Conservation (phyloP, 1,284 basidiomycete genomes). For the Irpex lacteus region DNA sequence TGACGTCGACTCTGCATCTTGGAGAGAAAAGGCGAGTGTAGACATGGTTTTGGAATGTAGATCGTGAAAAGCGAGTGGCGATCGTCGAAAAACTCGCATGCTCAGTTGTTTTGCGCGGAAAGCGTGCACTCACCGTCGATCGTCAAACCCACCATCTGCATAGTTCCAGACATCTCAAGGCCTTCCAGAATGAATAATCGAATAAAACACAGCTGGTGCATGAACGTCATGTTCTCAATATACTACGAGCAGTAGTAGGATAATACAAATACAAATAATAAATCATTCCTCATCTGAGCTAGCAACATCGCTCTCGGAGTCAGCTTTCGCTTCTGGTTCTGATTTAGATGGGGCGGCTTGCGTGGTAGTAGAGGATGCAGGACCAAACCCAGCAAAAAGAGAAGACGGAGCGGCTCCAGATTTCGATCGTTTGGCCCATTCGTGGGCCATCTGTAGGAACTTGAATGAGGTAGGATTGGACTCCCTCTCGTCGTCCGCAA, state of each 20-base stretch:
- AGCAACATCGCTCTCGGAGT: slow-evolving; percentile 31
- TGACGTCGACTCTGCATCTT: background rate
- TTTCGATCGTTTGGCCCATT: slow-evolving; percentile 59
- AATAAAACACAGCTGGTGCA: too few species aligned
- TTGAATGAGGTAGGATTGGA: slow-evolving; percentile 91
- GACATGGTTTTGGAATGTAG: slow-evolving; percentile 4
- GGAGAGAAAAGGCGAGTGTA: slow-evolving; percentile 4
- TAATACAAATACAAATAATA: slow-evolving; percentile 5
- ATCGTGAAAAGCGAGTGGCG: background rate
- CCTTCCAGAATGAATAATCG: too few species aligned
- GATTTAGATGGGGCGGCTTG: background rate
- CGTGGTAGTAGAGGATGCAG: background rate
- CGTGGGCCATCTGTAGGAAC: slow-evolving; percentile 90
- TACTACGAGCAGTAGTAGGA: slow-evolving; percentile 2
- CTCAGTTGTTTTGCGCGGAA: background rate
- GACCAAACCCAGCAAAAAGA: slow-evolving; percentile 18
- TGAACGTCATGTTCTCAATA: background rate
- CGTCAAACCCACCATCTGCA: background rate
- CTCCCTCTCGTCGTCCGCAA: slow-evolving; percentile 92
- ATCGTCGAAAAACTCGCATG: background rate
- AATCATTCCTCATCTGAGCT: slow-evolving; percentile 24
- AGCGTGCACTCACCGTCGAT: background rate
- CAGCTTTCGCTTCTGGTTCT: slow-evolving; percentile 18
- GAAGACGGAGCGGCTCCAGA: slow-evolving; percentile 17
- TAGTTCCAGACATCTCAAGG: too few species aligned